phyloP scores from a whole-genome alignment of 2,329 filamentous ascomycete species.

The Orbilia blumenaviensis region DNA sequence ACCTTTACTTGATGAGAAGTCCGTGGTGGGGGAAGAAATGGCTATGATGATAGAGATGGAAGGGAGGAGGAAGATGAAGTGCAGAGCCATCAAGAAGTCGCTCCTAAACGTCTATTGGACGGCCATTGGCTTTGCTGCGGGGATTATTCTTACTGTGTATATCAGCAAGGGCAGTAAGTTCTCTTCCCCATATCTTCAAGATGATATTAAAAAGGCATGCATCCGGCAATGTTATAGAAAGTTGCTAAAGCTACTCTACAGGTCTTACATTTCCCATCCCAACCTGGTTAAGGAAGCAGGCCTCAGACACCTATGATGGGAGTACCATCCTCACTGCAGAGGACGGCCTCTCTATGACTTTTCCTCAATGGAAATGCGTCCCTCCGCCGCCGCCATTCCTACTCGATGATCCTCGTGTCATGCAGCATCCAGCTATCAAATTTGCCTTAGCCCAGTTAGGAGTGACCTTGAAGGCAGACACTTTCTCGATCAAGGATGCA shows the following conservation, averaged over 20 bases:
- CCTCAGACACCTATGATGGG: slow-evolving; percentile 4
- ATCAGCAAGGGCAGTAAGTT: neutral
- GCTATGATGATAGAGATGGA: neutral
- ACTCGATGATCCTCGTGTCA: slow-evolving; percentile 21
- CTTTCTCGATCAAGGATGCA: slow-evolving; percentile 26
- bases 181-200: neutral
- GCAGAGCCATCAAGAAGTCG: too few species aligned
- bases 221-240: neutral
- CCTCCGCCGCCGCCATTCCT: slow-evolving; percentile 45
- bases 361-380: slow-evolving; percentile 17
- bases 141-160: neutral
- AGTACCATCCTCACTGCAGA: neutral
- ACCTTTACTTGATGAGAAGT: neutral
- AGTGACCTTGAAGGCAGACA: neutral
- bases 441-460: slow-evolving; percentile 15
- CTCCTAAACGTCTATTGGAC: neutral
- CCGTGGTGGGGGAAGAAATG: neutral
- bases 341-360: neutral
- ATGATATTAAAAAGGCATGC: neutral
- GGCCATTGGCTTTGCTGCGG: neutral
- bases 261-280: neutral
- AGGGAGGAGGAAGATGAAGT: neutral
- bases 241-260: neutral
- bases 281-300: neutral
- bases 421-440: slow-evolving; percentile 5